phyloP scores from a whole-genome alignment of 2,329 filamentous ascomycete genomes.

The Fusarium nodosum region DNA sequence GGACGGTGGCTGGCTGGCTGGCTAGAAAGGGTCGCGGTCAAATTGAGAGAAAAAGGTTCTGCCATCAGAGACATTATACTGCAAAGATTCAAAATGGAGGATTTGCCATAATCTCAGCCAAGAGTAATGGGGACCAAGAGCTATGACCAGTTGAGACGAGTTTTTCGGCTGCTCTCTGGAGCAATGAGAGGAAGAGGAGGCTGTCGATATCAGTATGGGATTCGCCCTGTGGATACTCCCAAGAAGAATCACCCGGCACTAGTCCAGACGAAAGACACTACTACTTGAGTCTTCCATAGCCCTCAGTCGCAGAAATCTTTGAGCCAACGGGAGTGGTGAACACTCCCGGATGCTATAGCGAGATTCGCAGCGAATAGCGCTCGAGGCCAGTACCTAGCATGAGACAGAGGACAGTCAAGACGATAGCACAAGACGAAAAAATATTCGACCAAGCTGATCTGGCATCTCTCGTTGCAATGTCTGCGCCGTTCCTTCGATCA shows the following conservation, averaged over 20 bases:
- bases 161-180: conserved; percentile 36
- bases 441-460: conserved; percentile 62
- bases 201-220: conserved; percentile 46
- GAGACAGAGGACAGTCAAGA: conserved; percentile 66
- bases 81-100: conserved; percentile 46
- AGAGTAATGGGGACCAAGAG: conserved; percentile 47
- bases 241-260: conserved; percentile 51
- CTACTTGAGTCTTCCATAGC: conserved; percentile 60
- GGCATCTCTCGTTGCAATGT: conserved; percentile 59
- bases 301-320: conserved; percentile 62
- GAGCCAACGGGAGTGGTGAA: conserved; percentile 55
- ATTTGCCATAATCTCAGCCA: conserved; percentile 41
- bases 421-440: conserved; percentile 76
- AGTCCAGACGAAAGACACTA: conserved; percentile 53
- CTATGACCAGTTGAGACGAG: conserved; percentile 44
- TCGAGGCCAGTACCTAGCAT: conserved; percentile 75
- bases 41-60: conserved; percentile 46
- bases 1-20: conserved; percentile 50
- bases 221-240: conserved; percentile 50
- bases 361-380: conserved; percentile 71
- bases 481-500: conserved; percentile 54
- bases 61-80: conserved; percentile 44
- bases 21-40: conserved; percentile 49
- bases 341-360: conserved; percentile 66
- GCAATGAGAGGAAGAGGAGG: conserved; percentile 48